Evolutionary conservation across 306 rosid species (phyloP), one percentile per base, ranked within the genome.

Genomic region (Cicer cuneatum): DNA sequence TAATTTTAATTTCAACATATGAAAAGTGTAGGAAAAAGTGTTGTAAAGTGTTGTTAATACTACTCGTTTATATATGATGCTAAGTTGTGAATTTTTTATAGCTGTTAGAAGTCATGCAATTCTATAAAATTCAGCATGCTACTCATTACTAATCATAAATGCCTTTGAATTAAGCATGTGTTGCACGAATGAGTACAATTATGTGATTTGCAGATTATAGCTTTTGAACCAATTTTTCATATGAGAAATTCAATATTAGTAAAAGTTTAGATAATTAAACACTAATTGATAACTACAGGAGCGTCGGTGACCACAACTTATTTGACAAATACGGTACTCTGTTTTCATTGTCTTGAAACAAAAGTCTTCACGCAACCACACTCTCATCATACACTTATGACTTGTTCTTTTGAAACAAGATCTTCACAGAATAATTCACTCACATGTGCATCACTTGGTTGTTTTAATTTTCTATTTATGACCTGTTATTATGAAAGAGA

Each of bases 301-400:
- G 9, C 6, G 41, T 58, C 7, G 16, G 41, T 29, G 41, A 58
- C 13, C 18, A 6, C 18, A 58, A 29, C 64, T 14, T 37, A 61
- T 37, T 14, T 61, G 24, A 38, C 45, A 13, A 13, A 35, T 19
- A 2, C 7, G 19, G 9, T 16, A 16, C 33, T 18, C 0, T 53
- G 59, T 11, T 58, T 58, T 58, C 41, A 58, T 63, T 63, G 49
- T 42, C 12, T 65, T 65, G 71, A 65, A 43, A 43, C 54, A 43
- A 29, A 29, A 11, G 48, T 14, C 39, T 11, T 41, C 9, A 64
- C 3, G 18, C 39, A 59, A 8, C 37, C 21, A 51, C 8, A n/a
- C 57, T n/a, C 10, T 15, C 8, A 13, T 47, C 53, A 47, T 14
- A 13, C 16, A 12, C 53, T 48, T 48, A 12, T 8, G 21, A 19